phyloP scores from a whole-genome alignment of 495 filamentous ascomycete genomes.

The Penicillium crystallinum region DNA sequence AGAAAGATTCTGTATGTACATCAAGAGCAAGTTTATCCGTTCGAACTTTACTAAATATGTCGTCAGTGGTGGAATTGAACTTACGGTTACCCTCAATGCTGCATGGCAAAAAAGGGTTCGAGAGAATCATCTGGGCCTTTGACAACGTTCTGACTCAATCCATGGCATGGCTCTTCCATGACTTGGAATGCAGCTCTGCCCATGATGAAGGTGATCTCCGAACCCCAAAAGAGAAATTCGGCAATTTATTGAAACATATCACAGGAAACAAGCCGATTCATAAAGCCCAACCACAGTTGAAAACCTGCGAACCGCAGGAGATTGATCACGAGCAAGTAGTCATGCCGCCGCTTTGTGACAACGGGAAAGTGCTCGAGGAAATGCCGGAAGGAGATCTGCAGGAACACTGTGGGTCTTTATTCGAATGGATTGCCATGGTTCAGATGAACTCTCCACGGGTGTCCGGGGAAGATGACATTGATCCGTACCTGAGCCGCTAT shows the following conservation, averaged over 20 bases:
- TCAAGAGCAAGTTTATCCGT: not conserved
- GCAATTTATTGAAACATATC: not conserved
- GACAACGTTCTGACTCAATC: slow-evolving; percentile 71
- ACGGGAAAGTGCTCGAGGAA: slow-evolving; percentile 27
- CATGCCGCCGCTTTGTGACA: slow-evolving; percentile 41
- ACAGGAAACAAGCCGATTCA: slow-evolving; percentile 44
- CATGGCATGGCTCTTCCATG: slow-evolving; percentile 77
- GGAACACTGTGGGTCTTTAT: slow-evolving; percentile 57
- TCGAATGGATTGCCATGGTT: slow-evolving; percentile 82
- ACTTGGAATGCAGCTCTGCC: slow-evolving; percentile 37
- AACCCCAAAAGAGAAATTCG: not conserved
- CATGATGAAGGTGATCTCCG: slow-evolving; percentile 23
- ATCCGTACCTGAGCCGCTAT: slow-evolving; percentile 81
- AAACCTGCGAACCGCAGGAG: slow-evolving; percentile 25
- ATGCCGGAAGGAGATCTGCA: slow-evolving; percentile 46
- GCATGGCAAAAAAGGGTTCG: slow-evolving; percentile 87
- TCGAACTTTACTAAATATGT: slow-evolving; percentile 1
- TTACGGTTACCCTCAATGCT: slow-evolving; percentile 76
- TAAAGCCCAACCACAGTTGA: slow-evolving; percentile 48
- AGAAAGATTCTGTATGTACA: slow-evolving; percentile 48
- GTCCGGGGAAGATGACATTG: slow-evolving; percentile 58
- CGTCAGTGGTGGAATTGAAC: slow-evolving; percentile 72
- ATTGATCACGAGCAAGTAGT: slow-evolving; percentile 31
- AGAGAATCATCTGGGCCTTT: slow-evolving; percentile 77
- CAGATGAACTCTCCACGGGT: slow-evolving; percentile 70